These are phyloP conservation scores for Backusella mclennaniae DNA, from an alignment of 192 early-diverging fungal species.

Conservation along the genomic window DNA sequence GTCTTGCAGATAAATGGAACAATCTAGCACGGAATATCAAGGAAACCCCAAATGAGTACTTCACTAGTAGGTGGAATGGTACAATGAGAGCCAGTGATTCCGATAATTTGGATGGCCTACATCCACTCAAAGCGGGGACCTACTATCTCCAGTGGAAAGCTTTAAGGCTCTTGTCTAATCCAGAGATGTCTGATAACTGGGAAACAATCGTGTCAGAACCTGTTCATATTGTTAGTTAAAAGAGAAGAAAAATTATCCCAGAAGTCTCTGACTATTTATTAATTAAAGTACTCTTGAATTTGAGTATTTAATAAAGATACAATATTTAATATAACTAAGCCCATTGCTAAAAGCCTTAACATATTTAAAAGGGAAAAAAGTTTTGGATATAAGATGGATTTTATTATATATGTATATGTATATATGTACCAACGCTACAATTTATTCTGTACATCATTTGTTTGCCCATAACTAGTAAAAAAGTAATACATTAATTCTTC, in stretches of 20 bases:
- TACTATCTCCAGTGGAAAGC: slow-evolving; percentile 29
- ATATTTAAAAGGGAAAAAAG: no score
- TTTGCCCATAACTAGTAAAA: no score
- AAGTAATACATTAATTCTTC: background rate
- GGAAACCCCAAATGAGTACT: background rate
- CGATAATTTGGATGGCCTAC: background rate
- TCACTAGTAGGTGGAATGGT: slow-evolving; percentile 23
- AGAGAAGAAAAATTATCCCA: background rate
- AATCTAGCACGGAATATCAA: slow-evolving; percentile 22
- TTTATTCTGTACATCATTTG: no score
- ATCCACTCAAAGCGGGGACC: slow-evolving; percentile 1
- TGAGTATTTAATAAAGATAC: no score
- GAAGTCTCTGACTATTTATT: background rate
- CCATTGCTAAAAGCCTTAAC: no score
- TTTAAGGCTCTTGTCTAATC: slow-evolving; percentile 29
- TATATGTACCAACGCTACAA: no score
- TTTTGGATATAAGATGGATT: no score
- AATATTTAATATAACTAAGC: no score
- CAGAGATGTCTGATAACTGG: slow-evolving; percentile 11
- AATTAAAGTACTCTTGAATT: background rate
- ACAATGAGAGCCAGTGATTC: background rate
- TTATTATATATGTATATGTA: no score
- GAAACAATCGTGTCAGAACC: slow-evolving; percentile 10
- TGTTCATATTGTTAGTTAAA: background rate
- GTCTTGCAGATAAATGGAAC: background rate